phyloP scores from a whole-genome alignment of 2,329 filamentous ascomycete genomes.

The Didymella arachidicola region DNA sequence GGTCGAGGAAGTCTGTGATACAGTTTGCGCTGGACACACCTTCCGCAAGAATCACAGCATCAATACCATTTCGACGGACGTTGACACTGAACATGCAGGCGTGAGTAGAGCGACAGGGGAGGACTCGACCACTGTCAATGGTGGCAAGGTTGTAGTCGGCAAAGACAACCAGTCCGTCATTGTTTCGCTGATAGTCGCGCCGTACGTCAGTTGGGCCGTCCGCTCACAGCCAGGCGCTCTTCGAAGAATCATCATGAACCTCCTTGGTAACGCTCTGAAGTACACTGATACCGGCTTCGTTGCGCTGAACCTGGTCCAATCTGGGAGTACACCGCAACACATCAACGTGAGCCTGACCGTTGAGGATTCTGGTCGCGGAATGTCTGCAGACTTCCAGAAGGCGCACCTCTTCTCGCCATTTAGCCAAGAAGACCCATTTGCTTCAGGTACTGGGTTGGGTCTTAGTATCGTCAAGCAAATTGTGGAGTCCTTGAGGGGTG shows the following conservation, averaged over 20 bases:
- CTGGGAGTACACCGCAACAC: constrained; percentile 22
- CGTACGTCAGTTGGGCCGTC: constrained; percentile 40
- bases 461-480: constrained; percentile 49
- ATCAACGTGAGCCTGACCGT: constrained; percentile 46
- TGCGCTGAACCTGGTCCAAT: constrained; percentile 34
- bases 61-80: constrained; percentile 29
- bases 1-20: constrained; percentile 63
- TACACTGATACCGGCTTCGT: constrained; percentile 47
- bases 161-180: constrained; percentile 35
- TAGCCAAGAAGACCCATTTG: constrained; percentile 47
- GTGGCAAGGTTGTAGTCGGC: constrained; percentile 20
- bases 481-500: constrained; percentile 43
- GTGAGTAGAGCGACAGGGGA: constrained; percentile 28
- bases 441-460: constrained; percentile 46
- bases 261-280: constrained; percentile 48
- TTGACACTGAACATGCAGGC: constrained; percentile 15
- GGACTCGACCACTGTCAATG: constrained; percentile 6
- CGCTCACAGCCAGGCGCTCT: constrained; percentile 44
- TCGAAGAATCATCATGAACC: constrained; percentile 47
- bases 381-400: constrained; percentile 46
- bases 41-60: constrained; percentile 46
- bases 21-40: constrained; percentile 60
- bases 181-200: constrained; percentile 43
- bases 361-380: constrained; percentile 48
- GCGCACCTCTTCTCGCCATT: constrained; percentile 46